phyloP scores from a whole-genome alignment of 179 eudicot species.

The Nepenthes alata region DNA sequence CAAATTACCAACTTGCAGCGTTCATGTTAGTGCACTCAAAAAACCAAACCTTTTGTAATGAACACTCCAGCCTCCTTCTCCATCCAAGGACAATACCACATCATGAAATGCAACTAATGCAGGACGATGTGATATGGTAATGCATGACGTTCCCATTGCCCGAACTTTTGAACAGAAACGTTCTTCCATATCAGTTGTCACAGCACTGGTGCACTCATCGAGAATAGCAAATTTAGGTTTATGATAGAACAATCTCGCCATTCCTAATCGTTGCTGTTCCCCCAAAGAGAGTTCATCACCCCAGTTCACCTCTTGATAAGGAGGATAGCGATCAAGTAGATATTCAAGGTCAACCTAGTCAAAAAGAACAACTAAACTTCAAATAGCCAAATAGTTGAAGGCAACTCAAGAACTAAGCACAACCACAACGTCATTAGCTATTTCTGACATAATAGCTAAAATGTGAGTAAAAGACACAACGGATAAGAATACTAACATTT shows the following conservation, averaged over 20 bases:
- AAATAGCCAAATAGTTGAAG: constrained; percentile 1
- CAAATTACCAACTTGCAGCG: neutral
- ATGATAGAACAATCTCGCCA: constrained; percentile 98
- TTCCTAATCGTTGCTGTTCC: constrained; percentile 95
- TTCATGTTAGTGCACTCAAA: neutral
- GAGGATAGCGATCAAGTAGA: constrained; percentile 81
- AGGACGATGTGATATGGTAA: constrained; percentile 98
- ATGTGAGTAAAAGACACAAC: constrained; percentile 1
- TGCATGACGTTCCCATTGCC: constrained; percentile 99
- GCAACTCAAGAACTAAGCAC: constrained; percentile 2
- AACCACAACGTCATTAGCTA: neutral
- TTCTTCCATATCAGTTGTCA: constrained; percentile 98
- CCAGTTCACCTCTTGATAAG: constrained; percentile 94
- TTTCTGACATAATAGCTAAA: neutral
- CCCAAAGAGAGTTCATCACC: constrained; percentile 95
- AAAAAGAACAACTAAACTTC: constrained; percentile 3
- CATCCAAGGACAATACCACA: constrained; percentile 84
- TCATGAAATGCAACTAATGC: constrained; percentile 98
- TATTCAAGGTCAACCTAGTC: constrained; percentile 92
- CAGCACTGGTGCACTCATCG: constrained; percentile 99
- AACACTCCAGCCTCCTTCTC: constrained; percentile 98
- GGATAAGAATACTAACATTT: constrained; percentile 47
- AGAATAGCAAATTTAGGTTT: constrained; percentile 98
- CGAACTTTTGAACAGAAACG: constrained; percentile 96
- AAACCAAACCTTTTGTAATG: constrained; percentile 53